Evolutionary conservation across 352 stramenopile species (phyloP).

Genomic region (Globisporangium echinulatum): DNA sequence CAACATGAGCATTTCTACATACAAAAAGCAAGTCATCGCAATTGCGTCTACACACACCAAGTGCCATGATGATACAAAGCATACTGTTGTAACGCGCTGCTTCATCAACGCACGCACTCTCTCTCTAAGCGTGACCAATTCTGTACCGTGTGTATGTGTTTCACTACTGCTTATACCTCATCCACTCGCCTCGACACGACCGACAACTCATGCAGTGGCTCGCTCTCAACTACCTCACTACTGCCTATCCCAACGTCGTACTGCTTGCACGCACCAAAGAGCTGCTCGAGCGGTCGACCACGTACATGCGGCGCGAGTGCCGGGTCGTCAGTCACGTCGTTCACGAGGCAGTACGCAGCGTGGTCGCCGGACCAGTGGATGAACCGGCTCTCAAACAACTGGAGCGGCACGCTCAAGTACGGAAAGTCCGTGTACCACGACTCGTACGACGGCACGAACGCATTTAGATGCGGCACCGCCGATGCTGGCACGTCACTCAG

Average conservation of each 20-base stretch:
- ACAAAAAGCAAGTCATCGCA: too few relatives aligned
- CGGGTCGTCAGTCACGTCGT: slow-evolving; percentile 48
- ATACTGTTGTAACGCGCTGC: too few relatives aligned
- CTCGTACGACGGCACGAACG: slow-evolving; percentile 56
- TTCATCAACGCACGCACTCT: too few relatives aligned
- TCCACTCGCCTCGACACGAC: too few relatives aligned
- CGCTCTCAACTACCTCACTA: too few relatives aligned
- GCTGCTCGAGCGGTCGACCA: slow-evolving; percentile 32
- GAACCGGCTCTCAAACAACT: slow-evolving; percentile 42
- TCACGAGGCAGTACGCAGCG: slow-evolving; percentile 49
- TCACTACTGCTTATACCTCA: too few relatives aligned
- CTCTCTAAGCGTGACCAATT: too few relatives aligned
- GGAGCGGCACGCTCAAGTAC: slow-evolving; percentile 50
- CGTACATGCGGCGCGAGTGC: slow-evolving; percentile 33
- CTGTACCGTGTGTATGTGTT: too few relatives aligned
- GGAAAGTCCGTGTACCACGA: slow-evolving; percentile 70
- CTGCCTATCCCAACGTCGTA: slow-evolving; percentile 17
- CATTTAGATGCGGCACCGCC: slow-evolving; percentile 36
- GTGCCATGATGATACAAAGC: too few relatives aligned
- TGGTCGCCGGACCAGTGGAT: slow-evolving; percentile 57
- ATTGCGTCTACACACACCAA: too few relatives aligned
- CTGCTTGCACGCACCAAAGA: slow-evolving; percentile 63
- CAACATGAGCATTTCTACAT: too few relatives aligned
- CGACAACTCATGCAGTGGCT: too few relatives aligned
- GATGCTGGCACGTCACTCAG: slow-evolving; percentile 42